A percentile compares a stretch with the other conserved stretches of the same genome.
phyloP scores from a whole-genome alignment of 1,284 basidiomycete species.

The Moesziomyces sp. region DNA sequence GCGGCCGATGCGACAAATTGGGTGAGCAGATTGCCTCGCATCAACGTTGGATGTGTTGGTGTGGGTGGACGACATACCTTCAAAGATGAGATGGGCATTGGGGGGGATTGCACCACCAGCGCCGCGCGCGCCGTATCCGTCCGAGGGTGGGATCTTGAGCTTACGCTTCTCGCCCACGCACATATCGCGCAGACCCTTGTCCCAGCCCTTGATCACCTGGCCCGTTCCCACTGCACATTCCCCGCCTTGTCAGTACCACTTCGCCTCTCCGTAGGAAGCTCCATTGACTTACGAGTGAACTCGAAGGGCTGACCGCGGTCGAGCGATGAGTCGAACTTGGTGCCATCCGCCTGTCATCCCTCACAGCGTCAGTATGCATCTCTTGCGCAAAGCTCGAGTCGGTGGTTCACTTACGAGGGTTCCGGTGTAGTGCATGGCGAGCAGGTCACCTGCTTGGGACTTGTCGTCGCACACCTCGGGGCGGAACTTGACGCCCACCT shows the following conservation, averaged over 20 bases:
- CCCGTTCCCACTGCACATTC: constrained; percentile 75
- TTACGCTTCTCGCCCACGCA: constrained; percentile 89
- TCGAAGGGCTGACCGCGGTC: constrained; percentile 74
- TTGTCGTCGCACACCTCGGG: constrained; percentile 73
- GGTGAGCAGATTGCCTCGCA: not conserved
- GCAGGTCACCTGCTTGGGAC: constrained; percentile 75
- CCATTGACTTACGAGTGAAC: constrained; percentile 41
- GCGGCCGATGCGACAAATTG: not conserved
- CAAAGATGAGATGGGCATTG: constrained; percentile 85
- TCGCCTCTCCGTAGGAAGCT: too few species aligned
- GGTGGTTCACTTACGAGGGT: constrained; percentile 68
- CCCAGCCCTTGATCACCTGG: constrained; percentile 79
- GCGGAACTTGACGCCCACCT: constrained; percentile 69
- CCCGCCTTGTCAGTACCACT: not conserved
- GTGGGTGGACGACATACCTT: constrained; percentile 69
- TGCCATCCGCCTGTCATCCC: constrained; percentile 71
- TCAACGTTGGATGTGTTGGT: not conserved
- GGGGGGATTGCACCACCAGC: constrained; percentile 83
- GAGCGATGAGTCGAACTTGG: constrained; percentile 83
- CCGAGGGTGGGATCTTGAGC: constrained; percentile 70
- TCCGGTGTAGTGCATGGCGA: constrained; percentile 79
- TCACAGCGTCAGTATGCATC: not conserved
- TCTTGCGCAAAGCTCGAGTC: not conserved
- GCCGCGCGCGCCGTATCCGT: constrained; percentile 76
- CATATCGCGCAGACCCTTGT: constrained; percentile 75